Evolutionary conservation across 2,329 filamentous ascomycete genomes (phyloP), one percentile per base, ranked within the genome.

Genomic region (Truncatella angustata): DNA sequence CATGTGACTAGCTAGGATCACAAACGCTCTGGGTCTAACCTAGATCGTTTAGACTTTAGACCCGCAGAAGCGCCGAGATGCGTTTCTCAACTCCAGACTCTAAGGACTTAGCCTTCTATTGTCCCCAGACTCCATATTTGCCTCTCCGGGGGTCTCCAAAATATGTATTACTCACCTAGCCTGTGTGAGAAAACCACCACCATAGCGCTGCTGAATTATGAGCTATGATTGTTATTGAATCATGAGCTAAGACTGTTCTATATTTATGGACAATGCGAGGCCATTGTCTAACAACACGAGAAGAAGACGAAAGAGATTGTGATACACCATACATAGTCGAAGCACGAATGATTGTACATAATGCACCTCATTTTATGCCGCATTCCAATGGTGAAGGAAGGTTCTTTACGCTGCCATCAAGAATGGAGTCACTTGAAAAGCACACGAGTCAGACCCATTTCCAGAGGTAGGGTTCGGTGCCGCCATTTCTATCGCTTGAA

Each of bases 401-500:
- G 34, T 12, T 12, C 34, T 40, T 21, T n/a, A n/a, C n/a, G n/a
- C n/a, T n/a, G n/a, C n/a, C n/a, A n/a, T n/a, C n/a, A n/a, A n/a
- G n/a, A n/a, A n/a, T n/a, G n/a, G n/a, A n/a, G n/a, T 44, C 20
- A 20, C 40, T 24, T 14, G 40, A 16, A n/a, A n/a, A 44, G 40
- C 39, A 36, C 24, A 34, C 39, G 32, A 44, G 24, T 34, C 49
- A 43, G 32, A 30, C 20, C 35, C 49, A 26, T 14, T 30, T 44
- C 36, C 37, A 16, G 26, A 21, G 16, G 20, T 16, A 28, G n/a
- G 40, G 21, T 12, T 20, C 26, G 43, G 26, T 46, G 32, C 30
- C 45, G 45, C 45, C 45, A 49, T 37, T 49, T 49, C 37, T 20
- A 37, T 49, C 45, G 45, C 45, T 49, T 16, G 45, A 49, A 36